These are phyloP conservation scores for Protostelium mycophagum DNA, from an alignment of 78 protist genomes.

Conservation along the genomic window DNA sequence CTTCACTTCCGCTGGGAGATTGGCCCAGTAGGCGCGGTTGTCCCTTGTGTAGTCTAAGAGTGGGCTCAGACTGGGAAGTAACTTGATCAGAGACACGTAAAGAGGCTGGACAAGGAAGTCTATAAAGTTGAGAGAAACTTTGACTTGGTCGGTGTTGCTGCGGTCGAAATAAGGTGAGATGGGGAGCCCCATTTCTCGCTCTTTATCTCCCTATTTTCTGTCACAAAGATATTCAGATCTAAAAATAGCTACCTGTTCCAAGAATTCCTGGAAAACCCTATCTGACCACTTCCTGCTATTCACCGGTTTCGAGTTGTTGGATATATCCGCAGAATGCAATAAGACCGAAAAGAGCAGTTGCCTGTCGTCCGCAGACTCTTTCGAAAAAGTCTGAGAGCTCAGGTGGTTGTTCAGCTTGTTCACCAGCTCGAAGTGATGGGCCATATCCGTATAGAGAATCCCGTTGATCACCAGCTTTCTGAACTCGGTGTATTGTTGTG, in stretches of 20 bases:
- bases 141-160: not conserved
- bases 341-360: not conserved
- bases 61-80: not conserved
- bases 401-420: not conserved
- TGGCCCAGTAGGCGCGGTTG: not conserved
- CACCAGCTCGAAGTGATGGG: not conserved
- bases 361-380: not conserved
- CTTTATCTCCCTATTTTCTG: conserved; percentile 45
- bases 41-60: not conserved
- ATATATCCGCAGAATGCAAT: conserved; percentile 43
- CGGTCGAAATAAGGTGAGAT: conserved; percentile 56
- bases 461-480: not conserved
- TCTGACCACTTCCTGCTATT: conserved; percentile 22
- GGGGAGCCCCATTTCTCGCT: conserved; percentile 16
- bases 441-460: conserved; percentile 19
- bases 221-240: not conserved
- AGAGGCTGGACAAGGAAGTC: conserved; percentile 3
- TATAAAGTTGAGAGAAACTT: conserved; percentile 3
- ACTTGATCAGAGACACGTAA: not conserved
- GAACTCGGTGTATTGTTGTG: not conserved
- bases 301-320: conserved; percentile 40
- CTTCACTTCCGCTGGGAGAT: too few species aligned
- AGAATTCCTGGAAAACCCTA: conserved; percentile 20
- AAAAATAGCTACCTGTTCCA: not conserved
- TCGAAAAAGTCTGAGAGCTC: not conserved